A percentile compares a stretch with the other conserved stretches of the same genome.
Conservation (phyloP, 2,329 filamentous ascomycete species). For the Ceratocystis cubensis region DNA sequence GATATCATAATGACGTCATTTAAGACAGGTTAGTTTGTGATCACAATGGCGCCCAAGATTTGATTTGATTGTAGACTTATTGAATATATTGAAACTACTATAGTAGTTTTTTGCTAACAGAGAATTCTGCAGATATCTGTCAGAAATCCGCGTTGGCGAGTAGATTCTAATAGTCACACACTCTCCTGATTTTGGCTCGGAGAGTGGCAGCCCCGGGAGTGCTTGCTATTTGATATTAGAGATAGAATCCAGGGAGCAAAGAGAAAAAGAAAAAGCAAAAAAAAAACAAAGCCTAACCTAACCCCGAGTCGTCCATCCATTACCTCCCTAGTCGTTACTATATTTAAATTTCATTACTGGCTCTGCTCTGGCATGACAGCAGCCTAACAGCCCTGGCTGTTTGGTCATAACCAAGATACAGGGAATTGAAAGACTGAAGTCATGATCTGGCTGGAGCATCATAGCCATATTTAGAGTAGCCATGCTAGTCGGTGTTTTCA, state of each 20-base stretch:
- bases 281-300: background rate
- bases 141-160: background rate
- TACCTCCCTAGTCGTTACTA: constrained; percentile 17
- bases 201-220: no score
- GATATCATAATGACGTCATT: background rate
- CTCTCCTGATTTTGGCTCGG: no score
- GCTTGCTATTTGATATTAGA: background rate
- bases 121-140: background rate
- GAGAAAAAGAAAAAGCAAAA: background rate
- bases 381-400: background rate
- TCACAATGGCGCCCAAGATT: no score
- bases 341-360: constrained; percentile 13
- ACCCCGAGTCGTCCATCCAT: constrained; percentile 6
- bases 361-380: background rate
- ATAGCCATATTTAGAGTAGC: background rate
- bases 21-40: no score
- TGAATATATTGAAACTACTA: background rate
- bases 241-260: background rate
- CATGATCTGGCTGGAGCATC: background rate
- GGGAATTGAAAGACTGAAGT: no score
- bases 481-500: background rate
- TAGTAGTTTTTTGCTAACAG: background rate
- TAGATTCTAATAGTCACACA: background rate
- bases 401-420: constrained; percentile 14
- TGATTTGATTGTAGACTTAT: background rate